Evolutionary conservation across 495 filamentous ascomycete genomes (phyloP), one percentile per base, ranked within the genome.

Genomic region (Articulospora tetracladia): DNA sequence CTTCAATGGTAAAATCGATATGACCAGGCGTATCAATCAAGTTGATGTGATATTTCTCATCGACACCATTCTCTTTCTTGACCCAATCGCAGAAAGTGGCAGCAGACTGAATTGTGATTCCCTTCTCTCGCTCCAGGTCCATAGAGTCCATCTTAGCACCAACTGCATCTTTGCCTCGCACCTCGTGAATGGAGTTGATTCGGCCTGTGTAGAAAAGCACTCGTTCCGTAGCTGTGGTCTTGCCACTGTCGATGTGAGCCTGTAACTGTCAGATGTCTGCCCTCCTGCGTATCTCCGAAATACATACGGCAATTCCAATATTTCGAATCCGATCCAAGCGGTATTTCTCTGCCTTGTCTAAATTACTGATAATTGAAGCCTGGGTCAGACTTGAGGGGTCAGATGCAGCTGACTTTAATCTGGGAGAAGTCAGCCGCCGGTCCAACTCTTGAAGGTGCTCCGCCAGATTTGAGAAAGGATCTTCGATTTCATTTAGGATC

Each of bases 71-170:
- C 62, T 85, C 78, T 64, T 80, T 85, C 81, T 97, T 98, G 58
- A 89, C 74, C 95, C 95, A 99, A 76, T 99, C 92, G 75, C 92
- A 96, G 73, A 96, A 99, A 1, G 94, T 98, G 23, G 94, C 94
- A 41, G 94, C 94, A 55, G 92, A 97, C 76, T 98, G 93, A 64
- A 98, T 98, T 57, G 94, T 98, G 71, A 98, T 98, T 70, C 94
- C 94, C 80, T 97, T 94, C 70, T 98, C 94, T 70, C 94, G 82
- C 74, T 99, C 95, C 62, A 99, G 76, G 52, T 98, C 95, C 95
- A 99, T 99, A 10, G 92, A 97, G 80, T 99, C 95, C 95, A 99
- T 99, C 77, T 99, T 99, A 49, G 95, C 95, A 66, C 95, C 95
- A 20, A 98, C 92, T 36, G 88, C 85, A 77, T 99, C 95, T 66